Evolutionary conservation across 495 filamentous ascomycete species (phyloP).

Genomic region (Trichoderma asperelloides): DNA sequence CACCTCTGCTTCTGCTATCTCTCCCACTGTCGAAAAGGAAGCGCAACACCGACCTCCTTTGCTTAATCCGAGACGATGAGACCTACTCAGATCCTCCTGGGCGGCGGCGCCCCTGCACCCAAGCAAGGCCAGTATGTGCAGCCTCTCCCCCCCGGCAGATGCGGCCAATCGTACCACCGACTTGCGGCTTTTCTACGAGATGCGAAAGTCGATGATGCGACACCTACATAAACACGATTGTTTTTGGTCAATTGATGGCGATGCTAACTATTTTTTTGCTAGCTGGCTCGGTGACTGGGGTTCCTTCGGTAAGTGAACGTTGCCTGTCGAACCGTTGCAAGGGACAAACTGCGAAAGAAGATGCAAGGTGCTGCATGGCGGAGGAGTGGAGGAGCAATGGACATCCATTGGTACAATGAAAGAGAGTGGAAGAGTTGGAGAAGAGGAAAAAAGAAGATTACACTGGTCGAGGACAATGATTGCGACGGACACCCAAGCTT

Average conservation of each 20-base stretch:
- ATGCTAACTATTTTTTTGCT: slow-evolving; percentile 24
- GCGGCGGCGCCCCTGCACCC: slow-evolving; percentile 37
- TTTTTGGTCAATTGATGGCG: slow-evolving; percentile 14
- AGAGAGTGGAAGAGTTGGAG: not conserved
- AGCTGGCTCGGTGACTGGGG: slow-evolving; percentile 87
- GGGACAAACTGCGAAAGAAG: not conserved
- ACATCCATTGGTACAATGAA: not conserved
- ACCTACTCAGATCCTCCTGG: slow-evolving; percentile 41
- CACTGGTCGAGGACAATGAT: not conserved
- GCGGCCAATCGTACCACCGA: slow-evolving; percentile 1
- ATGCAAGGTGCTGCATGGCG: not conserved
- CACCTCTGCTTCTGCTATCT: not conserved
- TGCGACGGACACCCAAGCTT: not conserved
- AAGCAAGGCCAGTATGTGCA: slow-evolving; percentile 47
- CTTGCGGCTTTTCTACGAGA: slow-evolving; percentile 7
- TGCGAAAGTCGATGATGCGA: slow-evolving; percentile 1
- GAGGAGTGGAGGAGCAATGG: not conserved
- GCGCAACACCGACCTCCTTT: slow-evolving; percentile 12
- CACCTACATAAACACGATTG: not conserved
- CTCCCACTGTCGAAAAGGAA: not conserved
- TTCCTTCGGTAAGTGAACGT: slow-evolving; percentile 58
- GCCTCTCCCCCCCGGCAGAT: not conserved
- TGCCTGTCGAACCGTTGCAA: not conserved
- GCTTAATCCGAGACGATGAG: slow-evolving; percentile 49
- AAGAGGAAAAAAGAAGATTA: not conserved